Conservation (phyloP, 2,329 filamentous ascomycete genomes). For the Cladophialophora bantiana region DNA sequence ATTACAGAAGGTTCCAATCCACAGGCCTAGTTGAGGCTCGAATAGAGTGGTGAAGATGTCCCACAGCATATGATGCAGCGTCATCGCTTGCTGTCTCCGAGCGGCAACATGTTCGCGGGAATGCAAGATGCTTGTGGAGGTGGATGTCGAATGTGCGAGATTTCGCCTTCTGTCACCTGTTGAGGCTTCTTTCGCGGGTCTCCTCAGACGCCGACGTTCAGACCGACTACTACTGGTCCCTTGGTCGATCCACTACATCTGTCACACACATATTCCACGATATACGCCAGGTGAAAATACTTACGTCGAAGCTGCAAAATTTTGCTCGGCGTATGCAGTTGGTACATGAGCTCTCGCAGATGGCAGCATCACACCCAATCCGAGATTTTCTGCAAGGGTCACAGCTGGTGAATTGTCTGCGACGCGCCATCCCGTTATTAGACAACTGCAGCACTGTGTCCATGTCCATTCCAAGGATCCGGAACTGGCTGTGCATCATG, state of each 20-base stretch:
- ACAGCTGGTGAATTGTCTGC: slow-evolving; percentile 25
- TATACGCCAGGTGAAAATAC: background rate
- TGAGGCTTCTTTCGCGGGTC: background rate
- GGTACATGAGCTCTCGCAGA: slow-evolving; percentile 5
- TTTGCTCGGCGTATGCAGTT: slow-evolving; percentile 21
- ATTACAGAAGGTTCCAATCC: slow-evolving; percentile 23
- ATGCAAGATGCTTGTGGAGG: background rate
- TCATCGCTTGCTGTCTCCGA: slow-evolving; percentile 20
- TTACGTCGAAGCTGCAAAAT: slow-evolving; percentile 18
- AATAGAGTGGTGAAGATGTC: slow-evolving; percentile 25
- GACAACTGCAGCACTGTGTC: too few species aligned
- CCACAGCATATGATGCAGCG: slow-evolving; percentile 21
- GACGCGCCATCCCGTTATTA: slow-evolving; percentile 4
- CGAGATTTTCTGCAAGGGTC: slow-evolving; percentile 23
- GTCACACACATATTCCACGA: background rate
- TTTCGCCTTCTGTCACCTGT: background rate
- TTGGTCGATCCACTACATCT: background rate
- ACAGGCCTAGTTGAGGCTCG: slow-evolving; percentile 25
- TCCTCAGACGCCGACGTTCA: background rate
- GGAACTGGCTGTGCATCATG: too few species aligned
- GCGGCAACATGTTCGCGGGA: background rate
- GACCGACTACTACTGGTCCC: background rate
- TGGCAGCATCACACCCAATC: slow-evolving; percentile 22
- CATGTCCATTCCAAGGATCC: too few species aligned
- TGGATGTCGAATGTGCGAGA: background rate